These are phyloP conservation scores for Pelargonium cotyledonis DNA, from an alignment of 441 rosid genomes.

Conservation along the genomic window DNA sequence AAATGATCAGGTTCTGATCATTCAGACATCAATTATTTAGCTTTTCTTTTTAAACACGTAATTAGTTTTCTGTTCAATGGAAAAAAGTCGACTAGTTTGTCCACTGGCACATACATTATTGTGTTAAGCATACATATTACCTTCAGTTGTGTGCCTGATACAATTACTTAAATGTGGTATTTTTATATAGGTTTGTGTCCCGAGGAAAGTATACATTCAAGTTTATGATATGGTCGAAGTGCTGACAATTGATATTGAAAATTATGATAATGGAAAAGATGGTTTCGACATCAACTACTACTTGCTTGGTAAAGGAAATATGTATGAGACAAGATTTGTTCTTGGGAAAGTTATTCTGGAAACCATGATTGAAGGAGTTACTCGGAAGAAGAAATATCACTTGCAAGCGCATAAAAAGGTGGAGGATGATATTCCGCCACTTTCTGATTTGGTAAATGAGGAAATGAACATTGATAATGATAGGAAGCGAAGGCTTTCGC, in stretches of 20 bases:
- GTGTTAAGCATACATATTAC: background rate
- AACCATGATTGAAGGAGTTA: slow-evolving; percentile 37
- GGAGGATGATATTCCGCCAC: background rate
- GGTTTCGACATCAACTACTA: slow-evolving; percentile 32
- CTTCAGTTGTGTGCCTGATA: slow-evolving; percentile 6
- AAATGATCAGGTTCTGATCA: no score
- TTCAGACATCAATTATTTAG: no score
- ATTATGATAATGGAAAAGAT: slow-evolving; percentile 30
- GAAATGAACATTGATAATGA: no score
- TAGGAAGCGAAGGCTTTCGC: no score
- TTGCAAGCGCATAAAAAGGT: background rate
- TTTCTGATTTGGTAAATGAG: background rate
- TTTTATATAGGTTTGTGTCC: slow-evolving; percentile 51
- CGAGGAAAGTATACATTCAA: slow-evolving; percentile 37
- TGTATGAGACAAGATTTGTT: slow-evolving; percentile 53
- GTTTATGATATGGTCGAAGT: slow-evolving; percentile 41
- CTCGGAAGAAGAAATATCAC: slow-evolving; percentile 19
- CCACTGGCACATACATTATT: background rate
- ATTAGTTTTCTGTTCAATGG: no score
- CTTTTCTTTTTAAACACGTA: no score
- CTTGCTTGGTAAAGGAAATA: slow-evolving; percentile 51
- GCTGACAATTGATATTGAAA: slow-evolving; percentile 35
- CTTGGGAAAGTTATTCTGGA: slow-evolving; percentile 72
- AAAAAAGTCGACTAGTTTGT: no score
- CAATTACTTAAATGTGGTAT: slow-evolving; percentile 2